Percentiles rank a stretch among this genome's conserved stretches.
Conservation (phyloP, 768 basidiomycete species). For the Rhodotorula diobovata region DNA sequence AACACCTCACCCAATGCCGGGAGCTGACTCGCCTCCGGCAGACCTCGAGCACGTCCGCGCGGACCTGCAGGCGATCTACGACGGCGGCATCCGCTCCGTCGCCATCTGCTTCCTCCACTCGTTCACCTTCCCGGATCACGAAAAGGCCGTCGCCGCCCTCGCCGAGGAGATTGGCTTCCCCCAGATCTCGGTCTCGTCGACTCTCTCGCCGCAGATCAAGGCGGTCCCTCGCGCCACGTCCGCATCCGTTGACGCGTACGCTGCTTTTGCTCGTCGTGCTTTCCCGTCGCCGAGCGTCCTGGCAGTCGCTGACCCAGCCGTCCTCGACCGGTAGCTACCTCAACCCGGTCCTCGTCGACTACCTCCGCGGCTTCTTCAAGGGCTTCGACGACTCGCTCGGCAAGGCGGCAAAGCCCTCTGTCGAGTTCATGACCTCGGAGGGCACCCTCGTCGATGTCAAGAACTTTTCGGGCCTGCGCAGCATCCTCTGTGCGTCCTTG, state of each 20-base stretch:
- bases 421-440: slow-evolving; percentile 95
- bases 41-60: slow-evolving; percentile 57
- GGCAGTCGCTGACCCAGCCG: too few relatives aligned
- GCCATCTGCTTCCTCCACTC: slow-evolving; percentile 89
- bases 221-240: slow-evolving; percentile 89
- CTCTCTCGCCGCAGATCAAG: slow-evolving; percentile 89
- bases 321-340: too few relatives aligned
- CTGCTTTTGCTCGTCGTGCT: too few relatives aligned
- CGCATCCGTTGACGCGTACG: slow-evolving; percentile 89
- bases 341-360: slow-evolving; percentile 76
- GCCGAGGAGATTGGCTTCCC: slow-evolving; percentile 79
- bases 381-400: slow-evolving; percentile 62
- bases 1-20: slow-evolving; percentile 1
- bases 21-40: slow-evolving; percentile 38
- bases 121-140: slow-evolving; percentile 65
- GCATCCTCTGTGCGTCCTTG: slow-evolving; percentile 53
- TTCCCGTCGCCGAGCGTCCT: too few relatives aligned
- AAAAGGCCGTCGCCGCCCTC: slow-evolving; percentile 63
- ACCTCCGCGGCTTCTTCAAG: slow-evolving; percentile 83
- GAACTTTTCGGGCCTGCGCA: slow-evolving; percentile 89
- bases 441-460: slow-evolving; percentile 73
- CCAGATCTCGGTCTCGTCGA: slow-evolving; percentile 81
- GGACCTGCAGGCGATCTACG: slow-evolving; percentile 68
- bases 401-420: slow-evolving; percentile 56
- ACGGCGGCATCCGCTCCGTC: slow-evolving; percentile 76